These are phyloP conservation scores for Polytolypa hystricis DNA, from an alignment of 2,329 filamentous ascomycete species.

Conservation along the genomic window DNA sequence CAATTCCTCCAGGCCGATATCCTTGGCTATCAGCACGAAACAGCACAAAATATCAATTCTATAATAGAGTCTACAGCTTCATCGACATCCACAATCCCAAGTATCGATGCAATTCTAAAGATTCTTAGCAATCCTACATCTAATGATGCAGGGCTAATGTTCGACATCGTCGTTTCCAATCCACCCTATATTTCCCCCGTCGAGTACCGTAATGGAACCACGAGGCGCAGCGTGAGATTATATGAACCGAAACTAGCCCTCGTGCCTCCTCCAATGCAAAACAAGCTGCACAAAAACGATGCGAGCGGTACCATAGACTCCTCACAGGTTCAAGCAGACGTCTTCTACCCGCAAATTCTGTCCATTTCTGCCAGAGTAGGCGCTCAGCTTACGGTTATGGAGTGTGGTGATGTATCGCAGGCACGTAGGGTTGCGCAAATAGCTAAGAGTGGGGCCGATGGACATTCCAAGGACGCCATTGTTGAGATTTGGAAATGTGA, in stretches of 20 bases:
- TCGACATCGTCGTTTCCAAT: constrained; percentile 62
- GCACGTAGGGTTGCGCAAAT: constrained; percentile 20
- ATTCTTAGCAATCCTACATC: too few relatives aligned
- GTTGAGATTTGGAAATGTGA: constrained; percentile 14
- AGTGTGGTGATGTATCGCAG: constrained; percentile 27
- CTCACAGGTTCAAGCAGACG: constrained; percentile 17
- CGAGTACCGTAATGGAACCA: constrained; percentile 49
- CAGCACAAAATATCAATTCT: background rate
- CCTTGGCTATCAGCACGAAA: constrained; percentile 12
- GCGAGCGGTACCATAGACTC: background rate
- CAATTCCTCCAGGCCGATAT: constrained; percentile 40
- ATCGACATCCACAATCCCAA: background rate
- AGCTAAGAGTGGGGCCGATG: background rate
- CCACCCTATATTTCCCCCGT: constrained; percentile 74
- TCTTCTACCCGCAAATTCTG: constrained; percentile 28
- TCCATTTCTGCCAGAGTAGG: constrained; percentile 15
- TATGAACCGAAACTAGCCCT: constrained; percentile 74
- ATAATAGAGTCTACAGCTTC: background rate
- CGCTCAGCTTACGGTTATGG: constrained; percentile 22
- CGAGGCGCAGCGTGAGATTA: constrained; percentile 61
- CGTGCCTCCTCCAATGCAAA: constrained; percentile 42
- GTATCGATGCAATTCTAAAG: background rate
- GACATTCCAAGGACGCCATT: background rate
- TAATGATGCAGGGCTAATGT: background rate
- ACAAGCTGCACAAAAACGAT: background rate